Percentiles rank a stretch among this genome's conserved stretches.
Evolutionary conservation across 768 basidiomycete genomes (phyloP).

Genomic region (Macrolepiota albuminosa): DNA sequence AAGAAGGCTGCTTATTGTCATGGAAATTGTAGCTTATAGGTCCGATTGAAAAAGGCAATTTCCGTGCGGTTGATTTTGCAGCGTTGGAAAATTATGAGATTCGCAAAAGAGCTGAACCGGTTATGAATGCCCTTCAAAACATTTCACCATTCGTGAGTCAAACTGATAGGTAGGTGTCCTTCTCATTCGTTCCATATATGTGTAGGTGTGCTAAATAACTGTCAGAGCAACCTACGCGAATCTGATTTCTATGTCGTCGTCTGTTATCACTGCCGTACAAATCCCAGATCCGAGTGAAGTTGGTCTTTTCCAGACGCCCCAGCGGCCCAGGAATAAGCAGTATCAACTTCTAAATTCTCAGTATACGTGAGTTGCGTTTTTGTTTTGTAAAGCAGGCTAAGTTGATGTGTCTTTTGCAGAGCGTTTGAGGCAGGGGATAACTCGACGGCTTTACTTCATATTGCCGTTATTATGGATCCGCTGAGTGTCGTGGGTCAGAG

Average conservation of each 20-base stretch:
- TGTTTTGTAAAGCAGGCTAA: not conserved
- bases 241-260: constrained; percentile 60
- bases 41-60: constrained; percentile 55
- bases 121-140: constrained; percentile 59
- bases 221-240: constrained; percentile 53
- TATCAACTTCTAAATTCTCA: constrained; percentile 58
- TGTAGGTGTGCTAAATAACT: not conserved
- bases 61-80: constrained; percentile 67
- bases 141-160: constrained; percentile 36
- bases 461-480: constrained; percentile 79
- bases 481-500: constrained; percentile 80
- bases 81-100: constrained; percentile 73
- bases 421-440: constrained; percentile 68
- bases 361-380: constrained; percentile 54
- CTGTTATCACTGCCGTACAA: constrained; percentile 67
- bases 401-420: constrained; percentile 31
- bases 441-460: constrained; percentile 58
- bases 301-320: constrained; percentile 67
- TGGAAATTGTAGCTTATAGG: constrained; percentile 59
- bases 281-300: constrained; percentile 68
- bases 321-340: constrained; percentile 50
- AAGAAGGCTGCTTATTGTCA: not conserved
- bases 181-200: not conserved
- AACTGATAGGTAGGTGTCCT: constrained; percentile 36
- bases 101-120: constrained; percentile 61